Conservation (phyloP, 192 early-diverging fungal species). For the Backusella morwellensis region DNA sequence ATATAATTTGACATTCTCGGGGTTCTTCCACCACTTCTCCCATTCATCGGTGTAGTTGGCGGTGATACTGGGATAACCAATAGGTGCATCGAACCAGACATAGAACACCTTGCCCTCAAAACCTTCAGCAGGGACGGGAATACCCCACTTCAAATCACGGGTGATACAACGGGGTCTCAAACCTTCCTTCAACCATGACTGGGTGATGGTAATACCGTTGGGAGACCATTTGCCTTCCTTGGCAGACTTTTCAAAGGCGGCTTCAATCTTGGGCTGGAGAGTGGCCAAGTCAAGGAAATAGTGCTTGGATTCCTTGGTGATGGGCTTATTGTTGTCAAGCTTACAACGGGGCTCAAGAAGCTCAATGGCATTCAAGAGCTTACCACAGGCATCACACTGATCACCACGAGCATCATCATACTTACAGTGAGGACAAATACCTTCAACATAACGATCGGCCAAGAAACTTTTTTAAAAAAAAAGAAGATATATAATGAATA, state of each 20-base stretch:
- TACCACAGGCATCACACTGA: constrained; percentile 96
- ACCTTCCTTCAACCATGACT: constrained; percentile 93
- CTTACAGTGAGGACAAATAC: constrained; percentile 87
- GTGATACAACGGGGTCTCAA: constrained; percentile 94
- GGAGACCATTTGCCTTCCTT: constrained; percentile 77
- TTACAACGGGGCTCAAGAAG: constrained; percentile 95
- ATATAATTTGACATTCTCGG: constrained; percentile 90
- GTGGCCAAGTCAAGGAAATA: constrained; percentile 85
- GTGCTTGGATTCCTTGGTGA: constrained; percentile 83
- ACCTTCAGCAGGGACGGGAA: constrained; percentile 82
- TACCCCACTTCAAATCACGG: constrained; percentile 98
- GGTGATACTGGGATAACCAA: constrained; percentile 98
- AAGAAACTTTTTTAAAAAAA: constrained; percentile 66
- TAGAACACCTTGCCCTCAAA: constrained; percentile 96
- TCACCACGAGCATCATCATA: constrained; percentile 96
- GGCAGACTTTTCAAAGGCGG: constrained; percentile 69
- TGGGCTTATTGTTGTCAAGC: constrained; percentile 78
- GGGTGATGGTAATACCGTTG: constrained; percentile 87
- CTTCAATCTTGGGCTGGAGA: constrained; percentile 73
- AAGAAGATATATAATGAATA: background rate
- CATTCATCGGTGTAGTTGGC: constrained; percentile 92
- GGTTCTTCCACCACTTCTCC: constrained; percentile 99
- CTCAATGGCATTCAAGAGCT: constrained; percentile 88
- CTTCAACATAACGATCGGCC: constrained; percentile 98
- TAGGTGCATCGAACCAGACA: constrained; percentile 99